Evolutionary conservation across 768 basidiomycete species (phyloP), one percentile per base, ranked within the genome.

Genomic region (Mycena latifolia): DNA sequence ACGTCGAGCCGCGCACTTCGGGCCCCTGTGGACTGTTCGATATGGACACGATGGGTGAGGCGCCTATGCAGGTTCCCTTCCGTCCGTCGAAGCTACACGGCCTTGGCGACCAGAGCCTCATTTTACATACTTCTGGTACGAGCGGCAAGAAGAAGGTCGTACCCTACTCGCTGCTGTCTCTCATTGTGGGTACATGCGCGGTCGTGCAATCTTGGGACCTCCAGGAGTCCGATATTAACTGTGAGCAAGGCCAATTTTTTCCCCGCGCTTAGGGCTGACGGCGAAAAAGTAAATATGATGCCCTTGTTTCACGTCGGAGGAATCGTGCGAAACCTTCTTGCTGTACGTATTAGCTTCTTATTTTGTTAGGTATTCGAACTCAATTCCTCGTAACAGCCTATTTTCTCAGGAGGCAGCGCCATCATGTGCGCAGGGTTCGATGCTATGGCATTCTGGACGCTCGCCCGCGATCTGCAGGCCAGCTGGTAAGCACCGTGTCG

Each of bases 231-330:
- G 81, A 84, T 66, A 80, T 86, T n/a, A 87, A 86, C 71, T 75
- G 85, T 85, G 69, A 61, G 81, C 73, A 1, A 35, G 37, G 5
- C n/a, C 5, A 43, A n/a, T n/a, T 43, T 43, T n/a, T 12, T 20
- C n/a, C n/a, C n/a, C 20, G 20, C 41, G 20, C 20, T 43, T n/a
- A 6, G 6, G 20, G 3, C 14, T 37, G 37, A 35, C 25, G 15
- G 28, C 25, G 25, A 20, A 41, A 39, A 28, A 81, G 81, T 81
- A 65, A 81, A 80, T 51, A 78, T 85, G 78, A 86, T 85, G 88
- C 87, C 87, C 46, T 78, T 86, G 25, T 88, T 88, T 77, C 86
- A 87, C 67, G 86, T 88, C 43, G 87, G 88, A 29, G 88, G 88
- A 24, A 85, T 89, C 51, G 83, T 88, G 41, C 84, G 85, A 52